These are phyloP conservation scores for Abrus precatorius DNA, from an alignment of 306 rosid species.

Conservation along the genomic window DNA sequence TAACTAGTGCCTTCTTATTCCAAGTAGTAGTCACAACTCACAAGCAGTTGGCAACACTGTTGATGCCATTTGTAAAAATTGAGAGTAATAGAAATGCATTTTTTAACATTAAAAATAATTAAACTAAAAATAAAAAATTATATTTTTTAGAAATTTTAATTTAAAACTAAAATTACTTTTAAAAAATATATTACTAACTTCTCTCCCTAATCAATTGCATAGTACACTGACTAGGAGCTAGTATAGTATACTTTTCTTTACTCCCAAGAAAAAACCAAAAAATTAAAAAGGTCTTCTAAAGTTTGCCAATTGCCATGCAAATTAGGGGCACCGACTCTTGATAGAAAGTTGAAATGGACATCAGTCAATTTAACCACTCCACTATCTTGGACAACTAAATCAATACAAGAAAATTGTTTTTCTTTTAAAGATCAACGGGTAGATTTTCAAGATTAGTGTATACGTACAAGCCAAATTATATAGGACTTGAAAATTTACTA, in stretches of 20 bases:
- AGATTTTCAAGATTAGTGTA: neutral
- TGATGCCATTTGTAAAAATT: no score
- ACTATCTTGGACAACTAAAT: conserved; percentile 32
- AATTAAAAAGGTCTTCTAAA: neutral
- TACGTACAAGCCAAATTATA: neutral
- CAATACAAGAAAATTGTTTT: neutral
- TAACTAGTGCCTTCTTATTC: neutral
- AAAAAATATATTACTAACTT: no score
- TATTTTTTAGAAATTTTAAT: no score
- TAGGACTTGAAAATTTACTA: neutral
- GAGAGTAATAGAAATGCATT: no score
- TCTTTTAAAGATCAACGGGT: neutral
- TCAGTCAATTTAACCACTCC: neutral
- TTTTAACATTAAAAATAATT: no score
- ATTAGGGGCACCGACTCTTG: conserved; percentile 1
- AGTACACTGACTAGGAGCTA: neutral
- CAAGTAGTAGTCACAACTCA: conserved; percentile 11
- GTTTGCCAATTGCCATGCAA: neutral
- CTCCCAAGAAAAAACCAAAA: neutral
- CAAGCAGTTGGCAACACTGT: conserved; percentile 18
- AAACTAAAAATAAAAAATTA: no score
- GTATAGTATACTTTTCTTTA: neutral
- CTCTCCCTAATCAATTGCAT: neutral
- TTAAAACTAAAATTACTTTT: no score
- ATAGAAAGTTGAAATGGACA: neutral